Percentiles rank a stretch among this genome's conserved stretches.
Conservation (phyloP, 208 protist genomes). For the Acanthamoeba castellanii region DNA sequence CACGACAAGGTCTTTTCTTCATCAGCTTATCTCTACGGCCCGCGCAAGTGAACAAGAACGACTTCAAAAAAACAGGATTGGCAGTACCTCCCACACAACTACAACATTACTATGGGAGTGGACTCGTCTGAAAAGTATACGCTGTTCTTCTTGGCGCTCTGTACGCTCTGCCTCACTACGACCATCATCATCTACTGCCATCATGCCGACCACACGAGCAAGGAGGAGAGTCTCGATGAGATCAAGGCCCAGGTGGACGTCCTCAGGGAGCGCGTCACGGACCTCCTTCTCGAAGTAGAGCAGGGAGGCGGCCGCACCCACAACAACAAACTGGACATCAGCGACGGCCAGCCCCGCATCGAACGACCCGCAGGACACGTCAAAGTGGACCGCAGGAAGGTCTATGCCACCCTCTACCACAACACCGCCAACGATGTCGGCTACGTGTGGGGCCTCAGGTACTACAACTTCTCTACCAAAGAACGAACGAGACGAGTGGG, state of each 20-base stretch:
- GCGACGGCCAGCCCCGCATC: neutral
- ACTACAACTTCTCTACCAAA: neutral
- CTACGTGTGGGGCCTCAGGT: slow-evolving; percentile 20
- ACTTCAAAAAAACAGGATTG: too few relatives aligned
- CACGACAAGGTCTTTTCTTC: too few relatives aligned
- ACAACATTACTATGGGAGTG: neutral
- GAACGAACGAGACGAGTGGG: neutral
- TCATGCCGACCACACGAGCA: slow-evolving; percentile 3
- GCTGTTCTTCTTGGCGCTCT: slow-evolving; percentile 17
- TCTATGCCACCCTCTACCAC: slow-evolving; percentile 58
- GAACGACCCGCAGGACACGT: neutral
- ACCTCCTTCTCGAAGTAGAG: neutral
- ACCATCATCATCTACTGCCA: slow-evolving; percentile 45
- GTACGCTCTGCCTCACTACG: slow-evolving; percentile 9
- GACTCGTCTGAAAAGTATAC: slow-evolving; percentile 2
- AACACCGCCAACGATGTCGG: neutral
- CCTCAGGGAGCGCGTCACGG: neutral
- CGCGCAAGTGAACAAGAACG: too few relatives aligned
- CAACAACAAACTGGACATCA: neutral
- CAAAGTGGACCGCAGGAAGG: neutral
- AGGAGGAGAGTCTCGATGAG: neutral
- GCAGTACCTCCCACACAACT: too few relatives aligned
- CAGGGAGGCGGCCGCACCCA: neutral
- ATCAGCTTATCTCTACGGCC: too few relatives aligned
- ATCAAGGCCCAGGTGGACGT: neutral